Evolutionary conservation across 2,329 filamentous ascomycete genomes (phyloP), one percentile per base, ranked within the genome.

Genomic region (Penicillium hordei): DNA sequence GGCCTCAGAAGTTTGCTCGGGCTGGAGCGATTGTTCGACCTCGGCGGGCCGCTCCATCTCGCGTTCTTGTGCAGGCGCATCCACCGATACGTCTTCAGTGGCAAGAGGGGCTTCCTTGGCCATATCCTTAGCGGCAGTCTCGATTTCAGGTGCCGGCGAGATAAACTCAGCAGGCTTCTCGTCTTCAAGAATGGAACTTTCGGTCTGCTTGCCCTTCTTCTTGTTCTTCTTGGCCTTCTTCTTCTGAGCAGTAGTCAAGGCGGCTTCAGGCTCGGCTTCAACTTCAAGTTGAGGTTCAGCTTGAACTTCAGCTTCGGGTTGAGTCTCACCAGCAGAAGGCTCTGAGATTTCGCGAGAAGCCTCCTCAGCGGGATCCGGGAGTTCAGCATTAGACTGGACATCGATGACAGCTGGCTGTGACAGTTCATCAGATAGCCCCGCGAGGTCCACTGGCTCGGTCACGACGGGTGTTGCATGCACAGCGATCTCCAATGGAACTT

Each of bases 151-250:
- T 8, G 42, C 29, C 27, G 42, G 23, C 23, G 52, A 51, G 52
- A 46, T 21, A 38, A 53, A 5, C 29, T 63, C 59, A 19, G 43
- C 19, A 17, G 57, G 48, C 15, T 57, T 57, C 6, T 66, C 53
- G 6, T 61, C 57, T 4, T 64, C 60, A 21, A 44, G 29, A 34
- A 59, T 19, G 13, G 58, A 61, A 46, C 57, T 52, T 31, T 60
- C 36, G 50, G 57, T 60, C 39, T 66, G 57, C 45, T 63, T 64
- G 25, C 54, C 52, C 59, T 66, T 67, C 59, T 67, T 65, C 48
- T 65, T 65, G 36, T 64, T 68, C 58, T 78, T 79, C 66, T 78
- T 78, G 17, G 66, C 67, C 58, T 74, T 78, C 56, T 69, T 74
- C 60, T 67, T 69, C 42, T 66, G 61, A 0, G 65, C 60, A 5